Percentiles rank a stretch among this genome's conserved stretches.
These are phyloP conservation scores for Dryadomyces quercivorus DNA, from an alignment of 2,329 filamentous ascomycete genomes.

Conservation along the genomic window DNA sequence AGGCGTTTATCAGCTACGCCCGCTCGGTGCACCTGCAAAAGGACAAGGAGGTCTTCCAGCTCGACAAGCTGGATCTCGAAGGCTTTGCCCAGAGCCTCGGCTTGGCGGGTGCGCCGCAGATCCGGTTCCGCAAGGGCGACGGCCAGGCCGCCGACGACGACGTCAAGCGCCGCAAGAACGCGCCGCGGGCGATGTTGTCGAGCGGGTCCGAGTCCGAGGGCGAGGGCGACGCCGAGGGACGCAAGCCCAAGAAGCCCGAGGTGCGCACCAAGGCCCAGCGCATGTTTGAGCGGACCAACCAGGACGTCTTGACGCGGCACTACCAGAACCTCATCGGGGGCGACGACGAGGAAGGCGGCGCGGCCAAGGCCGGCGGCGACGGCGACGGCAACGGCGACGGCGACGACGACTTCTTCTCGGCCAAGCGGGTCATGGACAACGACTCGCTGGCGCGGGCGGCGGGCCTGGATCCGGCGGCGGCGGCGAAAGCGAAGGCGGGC, in stretches of 20 bases:
- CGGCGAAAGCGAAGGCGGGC: conserved; percentile 8
- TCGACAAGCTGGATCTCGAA: conserved; percentile 73
- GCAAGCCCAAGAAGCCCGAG: conserved; percentile 45
- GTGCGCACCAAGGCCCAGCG: conserved; percentile 92
- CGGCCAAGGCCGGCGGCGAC: conserved; percentile 18
- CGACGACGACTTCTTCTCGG: conserved; percentile 64
- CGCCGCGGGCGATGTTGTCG: conserved; percentile 54
- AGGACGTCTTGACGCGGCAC: conserved; percentile 88
- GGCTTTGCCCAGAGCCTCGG: conserved; percentile 77
- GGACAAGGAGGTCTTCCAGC: conserved; percentile 82
- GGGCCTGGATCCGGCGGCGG: conserved; percentile 20
- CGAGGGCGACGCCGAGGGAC: conserved; percentile 28
- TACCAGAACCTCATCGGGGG: conserved; percentile 69
- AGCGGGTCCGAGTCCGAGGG: conserved; percentile 47
- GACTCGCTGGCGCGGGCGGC: conserved; percentile 46
- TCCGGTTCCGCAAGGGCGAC: conserved; percentile 76
- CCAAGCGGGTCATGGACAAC: conserved; percentile 76
- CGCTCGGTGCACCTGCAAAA: conserved; percentile 78
- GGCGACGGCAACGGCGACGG: conserved; percentile 17
- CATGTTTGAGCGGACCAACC: conserved; percentile 96
- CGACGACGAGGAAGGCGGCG: conserved; percentile 52
- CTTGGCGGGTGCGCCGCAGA: conserved; percentile 79
- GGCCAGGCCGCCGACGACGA: conserved; percentile 40
- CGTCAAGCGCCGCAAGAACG: conserved; percentile 78
- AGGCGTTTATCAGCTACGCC: conserved; percentile 85